A percentile compares a stretch with the other conserved stretches of the same genome.
These are phyloP conservation scores for Lunularia cruciata DNA, from an alignment of 225 moss, liverwort and hornwort species.

Conservation along the genomic window DNA sequence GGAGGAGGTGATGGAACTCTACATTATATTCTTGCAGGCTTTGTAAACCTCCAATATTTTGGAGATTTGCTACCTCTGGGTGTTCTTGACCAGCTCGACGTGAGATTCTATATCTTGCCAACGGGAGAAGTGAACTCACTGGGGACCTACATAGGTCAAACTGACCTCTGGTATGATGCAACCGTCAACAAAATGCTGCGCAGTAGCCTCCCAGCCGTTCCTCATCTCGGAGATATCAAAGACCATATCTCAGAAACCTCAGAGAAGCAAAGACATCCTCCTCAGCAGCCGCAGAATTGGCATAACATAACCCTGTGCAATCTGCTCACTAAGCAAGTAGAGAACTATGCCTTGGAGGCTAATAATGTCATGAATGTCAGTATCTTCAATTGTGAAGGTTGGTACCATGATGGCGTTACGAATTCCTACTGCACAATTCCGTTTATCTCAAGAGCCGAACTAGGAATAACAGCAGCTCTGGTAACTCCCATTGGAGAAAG, in stretches of 20 bases:
- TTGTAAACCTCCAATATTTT: conserved; percentile 23
- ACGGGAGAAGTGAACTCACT: conserved; percentile 23
- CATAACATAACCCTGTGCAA: conserved; percentile 8
- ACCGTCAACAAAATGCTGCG: conserved; percentile 25
- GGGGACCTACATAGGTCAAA: conserved; percentile 25
- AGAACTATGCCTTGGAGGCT: conserved; percentile 35
- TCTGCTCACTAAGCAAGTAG: conserved; percentile 29
- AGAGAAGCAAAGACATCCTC: neutral
- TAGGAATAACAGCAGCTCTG: conserved; percentile 32
- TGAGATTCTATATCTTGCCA: conserved; percentile 31
- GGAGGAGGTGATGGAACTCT: conserved; percentile 38
- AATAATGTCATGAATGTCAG: conserved; percentile 8
- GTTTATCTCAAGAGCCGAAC: conserved; percentile 30
- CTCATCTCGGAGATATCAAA: conserved; percentile 4
- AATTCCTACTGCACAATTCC: conserved; percentile 38
- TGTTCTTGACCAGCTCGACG: conserved; percentile 23
- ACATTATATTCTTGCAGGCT: conserved; percentile 31
- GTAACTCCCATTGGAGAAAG: conserved; percentile 23
- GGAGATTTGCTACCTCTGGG: conserved; percentile 10
- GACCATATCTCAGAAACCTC: neutral
- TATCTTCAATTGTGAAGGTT: conserved; percentile 35
- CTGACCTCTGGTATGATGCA: conserved; percentile 38
- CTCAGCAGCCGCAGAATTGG: neutral
- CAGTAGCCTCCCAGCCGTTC: conserved; percentile 23
- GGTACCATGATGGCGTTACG: conserved; percentile 33